Evolutionary conservation across 495 filamentous ascomycete species (phyloP), one percentile per base, ranked within the genome.

Genomic region (Cryomyces minteri): DNA sequence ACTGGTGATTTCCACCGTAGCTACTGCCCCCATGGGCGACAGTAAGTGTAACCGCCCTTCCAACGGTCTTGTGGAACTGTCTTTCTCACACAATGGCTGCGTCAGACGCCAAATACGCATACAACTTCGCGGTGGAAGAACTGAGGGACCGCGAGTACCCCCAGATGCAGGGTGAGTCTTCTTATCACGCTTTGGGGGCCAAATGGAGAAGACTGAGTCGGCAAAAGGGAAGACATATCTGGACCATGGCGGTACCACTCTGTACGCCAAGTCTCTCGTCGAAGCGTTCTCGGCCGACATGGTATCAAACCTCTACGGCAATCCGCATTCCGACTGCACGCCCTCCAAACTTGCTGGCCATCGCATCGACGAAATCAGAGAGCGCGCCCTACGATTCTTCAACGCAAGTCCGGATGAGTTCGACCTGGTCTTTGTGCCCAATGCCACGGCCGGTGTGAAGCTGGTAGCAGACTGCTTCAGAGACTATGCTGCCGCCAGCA

Each of bases 171-270:
- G 61, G 67, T 62, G 54, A 51, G 49, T 43, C 12, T 36, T 25
- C 4, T 25, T 25, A 1, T 2, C 18, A 25, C 18, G 18, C 18
- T 25, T 25, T 2, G 18, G 18, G 18, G 18, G 18, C 18, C 18
- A 25, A 2, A 25, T 1, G 18, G 18, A 25, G 18, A 25, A 25
- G 18, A 25, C 18, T 25, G 18, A 25, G 1, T 25, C 18, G 18
- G 18, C 1, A 25, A 25, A 5, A 65, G 64, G 52, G 39, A 61
- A 53, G 52, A 64, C 61, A 3, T 87, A 87, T 59, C 74, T 87
- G 30, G 82, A 86, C 53, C 80, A 87, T 64, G 73, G 72, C 28
- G 82, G 82, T 12, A 72, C 80, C n/a, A 82, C 82, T 4, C 69
- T 82, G 37, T 82, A 80, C 48, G 70, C 80, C 14, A 72, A 63